Percentiles rank a stretch among this genome's conserved stretches.
Conservation (phyloP, 2,329 filamentous ascomycete species). For the Botrytis cinerea region DNA sequence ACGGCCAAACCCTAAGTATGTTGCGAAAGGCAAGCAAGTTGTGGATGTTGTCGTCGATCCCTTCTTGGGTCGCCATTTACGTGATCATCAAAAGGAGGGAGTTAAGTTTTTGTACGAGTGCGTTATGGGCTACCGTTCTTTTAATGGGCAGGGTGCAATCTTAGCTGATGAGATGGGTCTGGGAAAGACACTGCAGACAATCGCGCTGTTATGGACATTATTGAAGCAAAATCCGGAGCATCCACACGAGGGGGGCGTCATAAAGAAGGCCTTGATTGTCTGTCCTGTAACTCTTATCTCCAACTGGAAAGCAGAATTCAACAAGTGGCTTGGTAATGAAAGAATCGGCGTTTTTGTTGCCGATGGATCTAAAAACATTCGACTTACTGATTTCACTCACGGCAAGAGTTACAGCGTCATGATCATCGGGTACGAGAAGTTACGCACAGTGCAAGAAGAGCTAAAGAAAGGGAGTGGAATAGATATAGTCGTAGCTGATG, state of each 20-base stretch:
- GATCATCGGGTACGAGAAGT: slow-evolving; percentile 73
- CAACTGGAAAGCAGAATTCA: slow-evolving; percentile 73
- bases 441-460: slow-evolving; percentile 65
- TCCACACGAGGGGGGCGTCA: slow-evolving; percentile 54
- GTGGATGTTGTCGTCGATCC: slow-evolving; percentile 76
- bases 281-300: slow-evolving; percentile 72
- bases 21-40: slow-evolving; percentile 62
- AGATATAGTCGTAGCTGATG: slow-evolving; percentile 93
- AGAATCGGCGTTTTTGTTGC: slow-evolving; percentile 68
- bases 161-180: slow-evolving; percentile 76
- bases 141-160: slow-evolving; percentile 68
- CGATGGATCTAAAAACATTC: slow-evolving; percentile 56
- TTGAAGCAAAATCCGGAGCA: slow-evolving; percentile 70
- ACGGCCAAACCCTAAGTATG: slow-evolving; percentile 49
- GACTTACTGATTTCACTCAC: slow-evolving; percentile 67
- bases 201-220: slow-evolving; percentile 69
- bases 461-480: slow-evolving; percentile 62
- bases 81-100: slow-evolving; percentile 69
- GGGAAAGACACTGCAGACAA: slow-evolving; percentile 73
- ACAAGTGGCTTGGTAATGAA: slow-evolving; percentile 73
- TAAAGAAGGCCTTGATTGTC: slow-evolving; percentile 72
- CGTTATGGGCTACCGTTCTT: slow-evolving; percentile 70
- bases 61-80: slow-evolving; percentile 60
- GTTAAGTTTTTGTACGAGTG: slow-evolving; percentile 74
- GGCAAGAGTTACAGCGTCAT: slow-evolving; percentile 69